Percentiles rank a stretch among this genome's conserved stretches.
Conservation (phyloP, 352 stramenopile species). For the Pythium plurisporium region DNA sequence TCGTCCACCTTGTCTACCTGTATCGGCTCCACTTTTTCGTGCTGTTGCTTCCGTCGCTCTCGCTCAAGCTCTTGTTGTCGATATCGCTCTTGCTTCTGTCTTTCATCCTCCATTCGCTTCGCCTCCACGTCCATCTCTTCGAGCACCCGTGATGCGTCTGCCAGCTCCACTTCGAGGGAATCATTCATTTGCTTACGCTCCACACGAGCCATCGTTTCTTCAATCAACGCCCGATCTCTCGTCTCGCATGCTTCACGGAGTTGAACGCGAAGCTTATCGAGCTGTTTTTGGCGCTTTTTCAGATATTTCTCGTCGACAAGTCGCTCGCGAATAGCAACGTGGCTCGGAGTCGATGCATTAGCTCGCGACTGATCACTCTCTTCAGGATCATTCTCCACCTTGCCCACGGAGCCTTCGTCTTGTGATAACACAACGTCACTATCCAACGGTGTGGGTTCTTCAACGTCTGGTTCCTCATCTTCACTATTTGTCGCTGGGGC, state of each 20-base stretch:
- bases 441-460: conserved; percentile 21
- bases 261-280: conserved; percentile 59
- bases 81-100: conserved; percentile 20
- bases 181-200: conserved; percentile 78
- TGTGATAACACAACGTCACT: neutral
- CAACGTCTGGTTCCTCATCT: conserved; percentile 17
- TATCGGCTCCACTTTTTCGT: neutral
- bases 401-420: neutral
- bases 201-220: conserved; percentile 56
- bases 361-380: neutral
- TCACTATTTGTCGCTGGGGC: conserved; percentile 3
- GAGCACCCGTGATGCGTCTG: conserved; percentile 38
- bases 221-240: conserved; percentile 42
- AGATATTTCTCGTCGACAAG: conserved; percentile 76
- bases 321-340: conserved; percentile 34
- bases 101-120: conserved; percentile 16
- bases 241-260: conserved; percentile 34
- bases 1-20: neutral
- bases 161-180: conserved; percentile 51
- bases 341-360: conserved; percentile 15
- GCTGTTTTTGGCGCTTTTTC: conserved; percentile 67
- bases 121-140: conserved; percentile 27
- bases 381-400: neutral
- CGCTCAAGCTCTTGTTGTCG: conserved; percentile 30
- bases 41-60: neutral